Evolutionary conservation across 1,284 basidiomycete genomes (phyloP).

Genomic region (Puccinia sorghi): DNA sequence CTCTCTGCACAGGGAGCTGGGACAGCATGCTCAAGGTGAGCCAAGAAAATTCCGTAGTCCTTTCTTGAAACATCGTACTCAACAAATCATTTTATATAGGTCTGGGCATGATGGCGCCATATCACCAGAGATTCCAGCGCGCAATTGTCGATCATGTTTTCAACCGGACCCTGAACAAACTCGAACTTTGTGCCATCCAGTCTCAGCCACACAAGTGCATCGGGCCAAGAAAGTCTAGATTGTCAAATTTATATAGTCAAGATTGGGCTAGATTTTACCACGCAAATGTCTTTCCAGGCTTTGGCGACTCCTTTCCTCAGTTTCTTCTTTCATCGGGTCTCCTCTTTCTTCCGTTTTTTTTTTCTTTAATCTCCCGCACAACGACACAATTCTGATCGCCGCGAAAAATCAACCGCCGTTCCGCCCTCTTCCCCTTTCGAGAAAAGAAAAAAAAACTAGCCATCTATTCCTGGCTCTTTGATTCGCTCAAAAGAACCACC

Average conservation of each 20-base stretch:
- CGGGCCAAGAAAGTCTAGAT: background rate
- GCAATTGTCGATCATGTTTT: background rate
- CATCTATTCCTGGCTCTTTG: background rate
- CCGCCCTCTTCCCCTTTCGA: background rate
- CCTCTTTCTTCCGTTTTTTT: background rate
- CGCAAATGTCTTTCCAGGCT: background rate
- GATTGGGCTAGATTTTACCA: background rate
- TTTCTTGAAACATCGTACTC: background rate
- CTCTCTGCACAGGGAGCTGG: constrained; percentile 97
- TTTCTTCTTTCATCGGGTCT: background rate
- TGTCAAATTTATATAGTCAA: background rate
- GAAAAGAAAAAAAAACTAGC: background rate
- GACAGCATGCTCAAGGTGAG: constrained; percentile 90
- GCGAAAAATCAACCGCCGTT: background rate
- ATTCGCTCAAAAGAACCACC: background rate
- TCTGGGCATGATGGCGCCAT: constrained; percentile 21
- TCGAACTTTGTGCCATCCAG: too few relatives aligned
- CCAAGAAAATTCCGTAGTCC: constrained; percentile 50
- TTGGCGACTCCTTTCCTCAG: background rate
- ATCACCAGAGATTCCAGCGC: background rate
- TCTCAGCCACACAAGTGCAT: background rate
- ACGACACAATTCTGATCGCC: background rate
- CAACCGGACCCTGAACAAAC: background rate
- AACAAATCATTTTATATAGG: background rate
- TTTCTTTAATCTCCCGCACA: background rate